Evolutionary conservation across 306 rosid species (phyloP), one percentile per base, ranked within the genome.

Genomic region (Herpetospermum pedunculosum): DNA sequence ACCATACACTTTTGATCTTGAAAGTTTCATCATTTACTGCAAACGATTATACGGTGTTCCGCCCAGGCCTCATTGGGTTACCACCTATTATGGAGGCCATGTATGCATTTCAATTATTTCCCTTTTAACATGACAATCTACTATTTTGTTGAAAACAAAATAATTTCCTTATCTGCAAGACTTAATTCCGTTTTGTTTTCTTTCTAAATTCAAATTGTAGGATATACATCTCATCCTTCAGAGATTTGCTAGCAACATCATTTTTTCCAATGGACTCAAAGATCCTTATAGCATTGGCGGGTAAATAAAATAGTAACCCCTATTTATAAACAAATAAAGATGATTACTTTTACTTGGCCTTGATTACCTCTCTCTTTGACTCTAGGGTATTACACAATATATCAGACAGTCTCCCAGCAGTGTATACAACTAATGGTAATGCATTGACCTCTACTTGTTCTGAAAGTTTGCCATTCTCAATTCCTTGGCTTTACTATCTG

Each of bases 281-380:
- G 91, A 90, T 72, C 92, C 92, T 46, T 90, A 72, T 4, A 84
- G 96, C 26, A 80, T 62, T 38, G 88, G 91, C 80, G 91, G 91
- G 92, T 88, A 84, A 79, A 43, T 10, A 84, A 1, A 35, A 71
- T 21, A 37, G 12, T 2, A 23, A 23, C 0, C 8, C n/a, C 0
- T 0, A 47, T 40, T 12, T 19, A 44, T 30, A 25, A n/a, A 57
- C 29, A 26, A 21, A 57, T 12, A 26, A 26, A 25, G n/a, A 57
- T 1, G 29, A 12, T 4, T 26, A 10, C 28, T 1, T 26, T 57
- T 12, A 19, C 28, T 19, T 50, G 57, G 6, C 1, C n/a, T 26
- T 57, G 29, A 14, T 12, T 4, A 12, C 26, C 63, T 55, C 55
- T 49, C 5, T 63, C 44, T 43, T 4, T 63, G 25, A 46, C 19